These are phyloP conservation scores for Kluyveromyces sp. DNA, from an alignment of 1,139 yeast species.

Conservation along the genomic window DNA sequence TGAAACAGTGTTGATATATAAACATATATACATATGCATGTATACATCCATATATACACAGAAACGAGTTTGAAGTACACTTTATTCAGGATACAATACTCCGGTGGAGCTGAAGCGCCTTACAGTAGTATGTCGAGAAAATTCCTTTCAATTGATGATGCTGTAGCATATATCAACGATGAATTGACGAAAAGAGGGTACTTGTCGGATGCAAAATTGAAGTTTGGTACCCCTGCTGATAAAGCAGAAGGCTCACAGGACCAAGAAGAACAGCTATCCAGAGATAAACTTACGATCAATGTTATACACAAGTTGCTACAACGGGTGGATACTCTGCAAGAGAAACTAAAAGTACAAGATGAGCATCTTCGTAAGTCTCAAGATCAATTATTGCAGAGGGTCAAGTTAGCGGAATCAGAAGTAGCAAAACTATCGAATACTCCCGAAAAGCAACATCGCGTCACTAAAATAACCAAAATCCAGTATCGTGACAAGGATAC, in stretches of 20 bases:
- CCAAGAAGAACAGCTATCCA: slow-evolving; percentile 1
- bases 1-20: too few species aligned
- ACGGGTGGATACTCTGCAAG: slow-evolving; percentile 3
- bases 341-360: slow-evolving; percentile 3
- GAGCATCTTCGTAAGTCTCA: background rate
- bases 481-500: slow-evolving; percentile 3
- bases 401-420: background rate
- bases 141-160: slow-evolving; percentile 14
- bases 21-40: too few species aligned
- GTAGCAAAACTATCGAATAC: background rate
- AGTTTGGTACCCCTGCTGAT: slow-evolving; percentile 1
- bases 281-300: slow-evolving; percentile 9
- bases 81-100: too few species aligned
- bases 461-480: background rate
- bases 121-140: slow-evolving; percentile 1
- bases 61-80: background rate
- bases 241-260: background rate
- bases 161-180: slow-evolving; percentile 14
- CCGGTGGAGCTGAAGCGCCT: too few species aligned
- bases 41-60: too few species aligned
- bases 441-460: background rate
- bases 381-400: background rate
- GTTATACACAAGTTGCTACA: slow-evolving; percentile 10
- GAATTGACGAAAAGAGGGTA: slow-evolving; percentile 14
- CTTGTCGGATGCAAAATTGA: slow-evolving; percentile 7